Evolutionary conservation across 768 basidiomycete genomes (phyloP).

Genomic region (Polyporus arcularius): DNA sequence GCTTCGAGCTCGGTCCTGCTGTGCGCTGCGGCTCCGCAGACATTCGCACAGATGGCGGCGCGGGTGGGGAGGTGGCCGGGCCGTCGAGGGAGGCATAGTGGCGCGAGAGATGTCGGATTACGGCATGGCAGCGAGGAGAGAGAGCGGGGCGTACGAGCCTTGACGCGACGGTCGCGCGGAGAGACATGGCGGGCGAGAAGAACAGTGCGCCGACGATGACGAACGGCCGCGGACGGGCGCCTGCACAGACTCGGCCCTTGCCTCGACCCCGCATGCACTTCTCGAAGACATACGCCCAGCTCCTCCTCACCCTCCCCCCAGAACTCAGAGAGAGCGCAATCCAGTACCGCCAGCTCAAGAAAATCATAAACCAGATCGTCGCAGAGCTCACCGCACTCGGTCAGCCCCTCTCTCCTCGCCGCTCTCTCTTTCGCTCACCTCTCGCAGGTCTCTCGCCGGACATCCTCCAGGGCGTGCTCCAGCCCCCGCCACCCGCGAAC

Average conservation of each 20-base stretch:
- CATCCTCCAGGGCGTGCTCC: conserved; percentile 29
- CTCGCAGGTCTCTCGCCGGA: conserved; percentile 36
- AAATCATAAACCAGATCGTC: conserved; percentile 82
- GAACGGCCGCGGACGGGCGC: not conserved
- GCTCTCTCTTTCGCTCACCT: not conserved
- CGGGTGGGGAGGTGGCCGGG: not conserved
- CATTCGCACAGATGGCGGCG: not conserved
- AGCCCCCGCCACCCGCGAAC: conserved; percentile 3
- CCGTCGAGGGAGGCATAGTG: not conserved
- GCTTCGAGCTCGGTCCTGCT: not conserved
- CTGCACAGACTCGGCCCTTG: not conserved
- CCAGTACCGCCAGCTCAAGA: conserved; percentile 92
- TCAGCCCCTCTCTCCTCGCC: conserved; percentile 10
- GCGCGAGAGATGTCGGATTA: not conserved
- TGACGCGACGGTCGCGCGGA: not conserved
- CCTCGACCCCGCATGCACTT: conserved; percentile 57
- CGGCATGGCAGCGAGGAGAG: not conserved
- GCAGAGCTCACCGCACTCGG: conserved; percentile 72
- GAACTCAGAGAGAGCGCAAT: conserved; percentile 79
- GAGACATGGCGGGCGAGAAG: conserved; percentile 2
- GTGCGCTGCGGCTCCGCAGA: not conserved
- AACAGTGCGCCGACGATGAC: not conserved
- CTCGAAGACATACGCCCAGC: conserved; percentile 65
- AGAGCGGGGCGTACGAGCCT: not conserved
- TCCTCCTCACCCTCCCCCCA: conserved; percentile 67